phyloP scores from a whole-genome alignment of 2,329 filamentous ascomycete genomes.

The Colletotrichum tropicale region DNA sequence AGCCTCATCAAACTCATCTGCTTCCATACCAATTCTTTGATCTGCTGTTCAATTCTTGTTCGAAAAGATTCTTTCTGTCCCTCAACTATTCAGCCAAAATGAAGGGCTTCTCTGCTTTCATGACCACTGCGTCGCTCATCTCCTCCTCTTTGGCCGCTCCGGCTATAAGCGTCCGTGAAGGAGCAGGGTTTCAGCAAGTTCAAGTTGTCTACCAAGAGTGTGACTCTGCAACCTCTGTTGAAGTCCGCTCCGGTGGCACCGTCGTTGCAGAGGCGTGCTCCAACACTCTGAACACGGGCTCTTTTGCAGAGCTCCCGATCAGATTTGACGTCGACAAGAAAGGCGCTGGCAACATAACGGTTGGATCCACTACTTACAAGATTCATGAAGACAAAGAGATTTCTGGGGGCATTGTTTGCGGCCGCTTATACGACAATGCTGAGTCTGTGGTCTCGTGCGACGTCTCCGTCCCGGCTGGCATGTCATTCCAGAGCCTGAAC shows the following conservation, averaged over 20 bases:
- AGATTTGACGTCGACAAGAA: neutral
- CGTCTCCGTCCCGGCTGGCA: neutral
- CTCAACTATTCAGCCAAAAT: too few species aligned
- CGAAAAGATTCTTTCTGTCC: too few species aligned
- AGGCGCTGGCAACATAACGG: neutral
- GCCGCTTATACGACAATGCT: neutral
- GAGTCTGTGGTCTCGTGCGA: neutral
- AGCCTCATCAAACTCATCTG: too few species aligned
- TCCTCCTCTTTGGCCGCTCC: neutral
- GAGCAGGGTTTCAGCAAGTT: too few species aligned
- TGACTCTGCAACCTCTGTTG: neutral
- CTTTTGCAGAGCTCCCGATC: neutral
- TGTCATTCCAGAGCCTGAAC: neutral
- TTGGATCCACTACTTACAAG: neutral
- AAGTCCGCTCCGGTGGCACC: neutral
- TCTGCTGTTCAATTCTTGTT: too few species aligned
- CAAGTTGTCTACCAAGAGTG: neutral
- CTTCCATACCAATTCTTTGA: too few species aligned
- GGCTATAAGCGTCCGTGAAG: too few species aligned
- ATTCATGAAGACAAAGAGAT: neutral
- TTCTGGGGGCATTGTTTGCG: rapidly evolving
- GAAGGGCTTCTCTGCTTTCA: too few species aligned
- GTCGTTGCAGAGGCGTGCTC: neutral
- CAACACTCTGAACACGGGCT: neutral
- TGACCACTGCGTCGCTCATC: neutral